Conservation (phyloP, 2,329 filamentous ascomycete species). For the Scorias spongiosa region DNA sequence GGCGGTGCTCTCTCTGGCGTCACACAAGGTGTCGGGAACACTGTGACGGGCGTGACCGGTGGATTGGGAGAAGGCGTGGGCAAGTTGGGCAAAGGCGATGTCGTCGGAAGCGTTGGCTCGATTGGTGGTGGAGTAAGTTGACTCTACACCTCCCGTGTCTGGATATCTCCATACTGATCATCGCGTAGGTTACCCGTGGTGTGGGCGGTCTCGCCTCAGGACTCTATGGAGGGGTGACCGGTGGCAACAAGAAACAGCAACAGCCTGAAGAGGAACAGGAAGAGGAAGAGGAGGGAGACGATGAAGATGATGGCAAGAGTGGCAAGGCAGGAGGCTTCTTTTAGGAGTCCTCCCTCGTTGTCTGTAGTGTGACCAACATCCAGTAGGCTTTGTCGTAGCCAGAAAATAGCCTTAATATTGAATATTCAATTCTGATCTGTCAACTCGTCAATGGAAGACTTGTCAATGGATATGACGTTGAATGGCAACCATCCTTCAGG, state of each 20-base stretch:
- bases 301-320: conserved; percentile 25
- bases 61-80: conserved; percentile 31
- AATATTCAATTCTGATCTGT: no score
- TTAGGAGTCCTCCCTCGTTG: neutral
- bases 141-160: neutral
- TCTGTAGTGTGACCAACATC: no score
- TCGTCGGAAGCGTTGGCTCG: conserved; percentile 28
- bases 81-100: conserved; percentile 29
- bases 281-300: conserved; percentile 4
- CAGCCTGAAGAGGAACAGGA: conserved; percentile 7
- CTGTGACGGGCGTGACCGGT: conserved; percentile 25
- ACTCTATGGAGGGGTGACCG: conserved; percentile 18
- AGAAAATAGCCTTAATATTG: no score
- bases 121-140: conserved; percentile 25
- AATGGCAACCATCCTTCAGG: no score
- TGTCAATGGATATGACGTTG: no score
- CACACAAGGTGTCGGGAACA: conserved; percentile 27
- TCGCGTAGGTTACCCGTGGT: conserved; percentile 9
- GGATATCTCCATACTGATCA: neutral
- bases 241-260: conserved; percentile 11
- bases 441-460: no score
- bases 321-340: conserved; percentile 27
- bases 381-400: no score
- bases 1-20: conserved; percentile 28
- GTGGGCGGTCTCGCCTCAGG: conserved; percentile 15